phyloP scores from a whole-genome alignment of 2,329 filamentous ascomycete genomes.

The Cercospora sp. region DNA sequence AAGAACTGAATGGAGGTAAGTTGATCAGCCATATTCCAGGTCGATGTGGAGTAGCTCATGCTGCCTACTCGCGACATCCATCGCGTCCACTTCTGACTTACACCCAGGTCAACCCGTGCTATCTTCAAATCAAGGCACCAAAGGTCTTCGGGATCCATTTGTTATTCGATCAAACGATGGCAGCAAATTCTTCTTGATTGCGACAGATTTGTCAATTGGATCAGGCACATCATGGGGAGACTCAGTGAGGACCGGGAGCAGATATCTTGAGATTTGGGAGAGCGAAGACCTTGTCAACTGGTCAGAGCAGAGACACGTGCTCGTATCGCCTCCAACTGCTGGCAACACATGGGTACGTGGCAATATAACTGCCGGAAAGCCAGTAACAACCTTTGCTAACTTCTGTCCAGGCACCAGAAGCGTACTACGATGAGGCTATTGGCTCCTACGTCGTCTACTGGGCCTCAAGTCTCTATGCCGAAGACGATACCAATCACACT shows the following conservation, averaged over 20 bases:
- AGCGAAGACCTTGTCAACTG: conserved; percentile 54
- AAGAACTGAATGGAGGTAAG: conserved; percentile 49
- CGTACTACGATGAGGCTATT: conserved; percentile 54
- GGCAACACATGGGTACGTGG: conserved; percentile 54
- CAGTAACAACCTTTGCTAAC: no score
- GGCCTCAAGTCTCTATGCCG: conserved; percentile 50
- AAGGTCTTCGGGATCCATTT: conserved; percentile 56
- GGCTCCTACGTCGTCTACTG: conserved; percentile 53
- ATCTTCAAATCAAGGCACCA: conserved; percentile 51
- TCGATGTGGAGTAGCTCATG: not conserved
- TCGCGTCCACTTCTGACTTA: not conserved
- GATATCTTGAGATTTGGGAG: conserved; percentile 55
- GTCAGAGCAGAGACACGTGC: conserved; percentile 54
- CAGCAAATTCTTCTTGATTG: conserved; percentile 55
- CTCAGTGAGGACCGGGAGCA: conserved; percentile 51
- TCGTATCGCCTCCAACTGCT: conserved; percentile 52
- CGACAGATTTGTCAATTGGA: conserved; percentile 57
- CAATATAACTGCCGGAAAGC: no score
- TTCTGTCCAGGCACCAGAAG: conserved; percentile 48
- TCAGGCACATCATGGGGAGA: conserved; percentile 56
- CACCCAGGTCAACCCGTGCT: conserved; percentile 46
- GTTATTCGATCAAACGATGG: conserved; percentile 55
- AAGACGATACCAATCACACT: conserved; percentile 52
- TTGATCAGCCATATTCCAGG: not conserved
- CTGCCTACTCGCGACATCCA: not conserved